These are phyloP conservation scores for Hymenochaete sp. DNA, from an alignment of 1,284 basidiomycete genomes.

Conservation along the genomic window DNA sequence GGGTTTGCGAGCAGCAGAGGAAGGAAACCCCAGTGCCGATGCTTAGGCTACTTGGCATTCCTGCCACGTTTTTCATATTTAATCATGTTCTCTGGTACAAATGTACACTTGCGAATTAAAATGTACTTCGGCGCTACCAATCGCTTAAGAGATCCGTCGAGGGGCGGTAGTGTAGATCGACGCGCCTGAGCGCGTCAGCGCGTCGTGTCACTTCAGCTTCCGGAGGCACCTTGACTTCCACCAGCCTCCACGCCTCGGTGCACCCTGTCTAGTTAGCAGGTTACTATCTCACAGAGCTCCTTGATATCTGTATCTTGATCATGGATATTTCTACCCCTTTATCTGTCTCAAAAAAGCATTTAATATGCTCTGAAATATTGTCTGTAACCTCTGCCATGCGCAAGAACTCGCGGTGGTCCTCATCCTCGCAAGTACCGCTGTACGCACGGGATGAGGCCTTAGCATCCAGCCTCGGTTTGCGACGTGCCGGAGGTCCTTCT, in stretches of 20 bases:
- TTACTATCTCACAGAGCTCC: slow-evolving; percentile 8
- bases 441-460: slow-evolving; percentile 55
- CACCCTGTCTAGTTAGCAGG: slow-evolving; percentile 19
- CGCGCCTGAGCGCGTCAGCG: too few species aligned
- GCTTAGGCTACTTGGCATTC: too few species aligned
- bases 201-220: too few species aligned
- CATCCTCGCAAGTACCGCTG: slow-evolving; percentile 43
- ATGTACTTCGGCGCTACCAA: too few species aligned
- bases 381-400: slow-evolving; percentile 95
- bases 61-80: too few species aligned
- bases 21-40: too few species aligned
- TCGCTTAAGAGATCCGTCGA: too few species aligned
- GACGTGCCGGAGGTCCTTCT: slow-evolving; percentile 43
- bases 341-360: slow-evolving; percentile 57
- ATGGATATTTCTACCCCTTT: slow-evolving; percentile 16
- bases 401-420: slow-evolving; percentile 91
- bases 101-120: too few species aligned
- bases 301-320: background rate
- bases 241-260: slow-evolving; percentile 2
- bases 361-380: slow-evolving; percentile 82
- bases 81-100: too few species aligned
- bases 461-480: slow-evolving; percentile 65
- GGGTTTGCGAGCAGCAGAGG: slow-evolving; percentile 46
- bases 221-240: too few species aligned
- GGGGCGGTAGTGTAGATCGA: too few species aligned